These are phyloP conservation scores for Gomphus bonarii DNA, from an alignment of 1,284 basidiomycete species.

Conservation along the genomic window DNA sequence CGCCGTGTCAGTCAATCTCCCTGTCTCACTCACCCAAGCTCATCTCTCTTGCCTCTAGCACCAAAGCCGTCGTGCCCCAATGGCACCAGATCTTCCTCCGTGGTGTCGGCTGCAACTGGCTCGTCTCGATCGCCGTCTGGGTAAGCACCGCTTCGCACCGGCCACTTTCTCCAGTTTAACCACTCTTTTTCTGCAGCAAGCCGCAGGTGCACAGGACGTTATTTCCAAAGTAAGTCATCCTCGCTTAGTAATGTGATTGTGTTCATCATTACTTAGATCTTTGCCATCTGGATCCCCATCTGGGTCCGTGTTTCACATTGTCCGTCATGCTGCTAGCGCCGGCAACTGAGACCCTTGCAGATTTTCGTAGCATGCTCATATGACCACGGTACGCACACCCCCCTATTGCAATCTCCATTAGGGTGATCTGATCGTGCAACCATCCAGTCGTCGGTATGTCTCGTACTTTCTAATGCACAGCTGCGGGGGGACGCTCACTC, in stretches of 20 bases:
- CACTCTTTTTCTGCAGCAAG: constrained; percentile 38
- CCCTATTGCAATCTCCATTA: not conserved
- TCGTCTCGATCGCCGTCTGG: constrained; percentile 73
- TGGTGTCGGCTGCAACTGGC: constrained; percentile 72
- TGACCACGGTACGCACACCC: constrained; percentile 52
- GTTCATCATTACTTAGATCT: constrained; percentile 23
- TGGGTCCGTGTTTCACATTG: constrained; percentile 37
- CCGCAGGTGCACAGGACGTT: constrained; percentile 60
- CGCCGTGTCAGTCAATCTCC: constrained; percentile 34
- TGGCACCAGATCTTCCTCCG: constrained; percentile 71
- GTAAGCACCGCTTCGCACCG: constrained; percentile 23
- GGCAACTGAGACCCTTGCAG: constrained; percentile 26
- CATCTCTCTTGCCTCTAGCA: constrained; percentile 23
- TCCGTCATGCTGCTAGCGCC: not conserved
- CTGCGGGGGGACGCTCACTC: not conserved
- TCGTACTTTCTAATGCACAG: not conserved
- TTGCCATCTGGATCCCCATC: constrained; percentile 68
- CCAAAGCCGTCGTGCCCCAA: constrained; percentile 51
- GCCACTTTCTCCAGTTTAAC: not conserved
- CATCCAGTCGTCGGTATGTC: constrained; percentile 16
- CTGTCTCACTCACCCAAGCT: not conserved
- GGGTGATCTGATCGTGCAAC: not conserved
- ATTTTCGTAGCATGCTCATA: constrained; percentile 63
- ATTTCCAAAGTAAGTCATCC: constrained; percentile 45
- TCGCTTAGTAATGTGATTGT: not conserved